phyloP scores from a whole-genome alignment of 1,284 basidiomycete genomes.

The Sporisorium reilianum region DNA sequence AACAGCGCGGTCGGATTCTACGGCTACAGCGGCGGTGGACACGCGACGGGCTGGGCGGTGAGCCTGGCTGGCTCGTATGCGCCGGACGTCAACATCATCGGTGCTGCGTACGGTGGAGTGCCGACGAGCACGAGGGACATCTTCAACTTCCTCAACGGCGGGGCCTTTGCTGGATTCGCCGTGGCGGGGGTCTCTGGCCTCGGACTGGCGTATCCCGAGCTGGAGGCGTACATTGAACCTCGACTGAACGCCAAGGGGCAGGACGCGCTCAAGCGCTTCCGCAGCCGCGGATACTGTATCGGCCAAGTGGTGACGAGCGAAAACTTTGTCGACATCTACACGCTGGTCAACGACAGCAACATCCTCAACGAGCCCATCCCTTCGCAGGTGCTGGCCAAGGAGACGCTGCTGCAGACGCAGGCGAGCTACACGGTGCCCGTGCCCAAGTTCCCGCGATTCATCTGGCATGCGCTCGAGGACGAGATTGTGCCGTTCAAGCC shows the following conservation, averaged over 20 bases:
- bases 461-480: constrained; percentile 60
- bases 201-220: constrained; percentile 32
- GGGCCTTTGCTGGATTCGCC: constrained; percentile 57
- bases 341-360: constrained; percentile 49
- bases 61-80: constrained; percentile 47
- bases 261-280: constrained; percentile 21
- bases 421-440: constrained; percentile 38
- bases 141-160: constrained; percentile 47
- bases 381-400: constrained; percentile 21
- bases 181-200: constrained; percentile 53
- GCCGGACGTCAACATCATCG: constrained; percentile 58
- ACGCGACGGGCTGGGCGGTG: constrained; percentile 55
- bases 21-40: constrained; percentile 60
- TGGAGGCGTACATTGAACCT: constrained; percentile 28
- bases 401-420: constrained; percentile 46
- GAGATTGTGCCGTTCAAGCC: constrained; percentile 61
- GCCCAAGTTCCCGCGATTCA: constrained; percentile 56
- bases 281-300: constrained; percentile 37
- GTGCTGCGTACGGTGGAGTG: constrained; percentile 61
- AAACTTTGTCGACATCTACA: constrained; percentile 33
- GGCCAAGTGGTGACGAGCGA: constrained; percentile 22
- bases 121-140: constrained; percentile 47
- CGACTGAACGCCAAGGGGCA: constrained; percentile 35
- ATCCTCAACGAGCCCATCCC: constrained; percentile 35
- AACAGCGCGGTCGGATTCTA: constrained; percentile 43